Evolutionary conservation across 2,329 filamentous ascomycete species (phyloP), one percentile per base, ranked within the genome.

Genomic region (Aspergillus calidoustus): DNA sequence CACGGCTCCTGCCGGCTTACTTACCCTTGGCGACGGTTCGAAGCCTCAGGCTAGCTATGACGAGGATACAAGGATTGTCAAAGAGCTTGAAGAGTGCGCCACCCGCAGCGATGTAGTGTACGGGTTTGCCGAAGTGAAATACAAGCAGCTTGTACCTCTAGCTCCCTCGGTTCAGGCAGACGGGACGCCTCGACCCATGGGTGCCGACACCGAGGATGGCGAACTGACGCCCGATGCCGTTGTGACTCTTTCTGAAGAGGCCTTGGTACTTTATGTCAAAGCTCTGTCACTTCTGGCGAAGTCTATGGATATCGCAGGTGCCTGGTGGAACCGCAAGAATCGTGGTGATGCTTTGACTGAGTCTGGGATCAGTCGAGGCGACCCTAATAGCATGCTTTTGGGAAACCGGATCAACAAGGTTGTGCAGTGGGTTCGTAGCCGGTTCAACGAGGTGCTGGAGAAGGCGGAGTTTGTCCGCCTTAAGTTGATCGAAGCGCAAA

Each of bases 91-190:
- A 75, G 93, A 98, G 69, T 90, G 92, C 66, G 95, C 95, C 1
- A 95, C 93, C 34, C 86, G 93, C 44, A 97, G 93, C 73, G 93
- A 99, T 75, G 95, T 97, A 50, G 93, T 99, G 3, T 99, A 93
- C 75, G 93, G 94, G 3, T 98, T 99, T 77, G 95, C 95, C 6
- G 94, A 99, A 79, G 94, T 99, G 73, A 99, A 99, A 78, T 97
- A 96, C 79, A 95, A 96, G 77, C 95, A 99, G 77, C 85, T 99
- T n/a, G 87, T 97, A 54, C 95, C 95, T 3, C 81, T 95, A 49
- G 88, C 92, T 1, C 95, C 94, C 1, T 94, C 91, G 4, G 74
- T 74, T 23, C 77, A 79, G 34, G 68, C 73, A 6, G 77, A 80
- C 46, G 68, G 68, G 9, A 73, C 71, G 53, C 65, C 66, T 47